A percentile compares a stretch with the other conserved stretches of the same genome.
phyloP scores from a whole-genome alignment of 306 rosid species.

The Inga leiocalycina region DNA sequence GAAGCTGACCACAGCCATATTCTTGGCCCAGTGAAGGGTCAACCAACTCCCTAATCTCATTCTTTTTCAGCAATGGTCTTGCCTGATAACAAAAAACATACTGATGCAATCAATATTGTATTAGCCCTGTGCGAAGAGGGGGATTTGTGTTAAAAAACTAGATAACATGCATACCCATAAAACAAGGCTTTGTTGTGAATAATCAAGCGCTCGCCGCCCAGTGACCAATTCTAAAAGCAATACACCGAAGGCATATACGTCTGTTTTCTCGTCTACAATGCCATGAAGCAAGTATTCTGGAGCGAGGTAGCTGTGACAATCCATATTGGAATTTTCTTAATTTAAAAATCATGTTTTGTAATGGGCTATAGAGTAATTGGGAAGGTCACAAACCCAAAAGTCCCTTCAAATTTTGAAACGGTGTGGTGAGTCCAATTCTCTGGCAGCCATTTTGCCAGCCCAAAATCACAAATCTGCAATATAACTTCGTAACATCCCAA shows the following conservation, averaged over 20 bases:
- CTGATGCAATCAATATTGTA: background rate
- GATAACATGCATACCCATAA: slow-evolving; percentile 71
- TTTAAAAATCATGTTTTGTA: background rate
- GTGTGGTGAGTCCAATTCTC: slow-evolving; percentile 94
- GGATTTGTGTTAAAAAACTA: background rate
- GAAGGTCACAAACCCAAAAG: slow-evolving; percentile 78
- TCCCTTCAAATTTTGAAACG: slow-evolving; percentile 88
- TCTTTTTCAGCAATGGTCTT: slow-evolving; percentile 81
- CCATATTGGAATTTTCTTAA: slow-evolving; percentile 16
- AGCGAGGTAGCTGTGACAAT: slow-evolving; percentile 73
- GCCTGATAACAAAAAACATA: slow-evolving; percentile 47
- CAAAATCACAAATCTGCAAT: slow-evolving; percentile 90
- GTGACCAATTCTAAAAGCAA: slow-evolving; percentile 82
- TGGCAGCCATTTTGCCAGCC: slow-evolving; percentile 97
- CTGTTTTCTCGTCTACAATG: slow-evolving; percentile 95
- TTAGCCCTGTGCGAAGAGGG: background rate
- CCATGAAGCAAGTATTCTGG: slow-evolving; percentile 94
- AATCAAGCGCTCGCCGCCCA: slow-evolving; percentile 92
- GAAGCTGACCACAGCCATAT: slow-evolving; percentile 58
- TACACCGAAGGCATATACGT: slow-evolving; percentile 91
- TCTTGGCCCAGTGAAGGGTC: slow-evolving; percentile 66
- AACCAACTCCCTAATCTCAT: slow-evolving; percentile 52
- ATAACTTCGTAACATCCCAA: background rate
- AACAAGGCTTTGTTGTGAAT: slow-evolving; percentile 95
- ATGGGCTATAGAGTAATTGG: slow-evolving; percentile 11